Conservation (phyloP, 208 protist species). For the Leishmania tarentolae region DNA sequence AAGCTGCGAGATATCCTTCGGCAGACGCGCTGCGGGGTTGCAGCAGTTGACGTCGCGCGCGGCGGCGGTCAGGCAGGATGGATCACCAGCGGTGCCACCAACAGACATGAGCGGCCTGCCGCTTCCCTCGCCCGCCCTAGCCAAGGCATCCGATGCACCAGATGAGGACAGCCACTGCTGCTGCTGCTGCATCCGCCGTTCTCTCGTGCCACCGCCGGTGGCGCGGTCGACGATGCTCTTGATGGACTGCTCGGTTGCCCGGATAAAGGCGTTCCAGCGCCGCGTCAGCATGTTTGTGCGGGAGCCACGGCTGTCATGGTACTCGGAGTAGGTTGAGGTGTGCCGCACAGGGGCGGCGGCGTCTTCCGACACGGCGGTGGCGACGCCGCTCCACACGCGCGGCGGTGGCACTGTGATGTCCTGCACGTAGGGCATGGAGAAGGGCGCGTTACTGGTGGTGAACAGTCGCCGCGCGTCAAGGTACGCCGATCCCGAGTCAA, state of each 20-base stretch:
- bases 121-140: neutral
- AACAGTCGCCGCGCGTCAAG: slow-evolving; percentile 58
- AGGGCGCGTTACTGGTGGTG: slow-evolving; percentile 68
- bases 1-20: slow-evolving; percentile 41
- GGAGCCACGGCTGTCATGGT: slow-evolving; percentile 37
- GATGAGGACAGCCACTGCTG: slow-evolving; percentile 19
- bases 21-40: slow-evolving; percentile 38
- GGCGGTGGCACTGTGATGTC: slow-evolving; percentile 41
- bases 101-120: neutral
- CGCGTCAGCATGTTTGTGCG: slow-evolving; percentile 36
- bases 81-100: neutral
- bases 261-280: slow-evolving; percentile 41
- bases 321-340: slow-evolving; percentile 53
- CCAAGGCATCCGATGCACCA: neutral
- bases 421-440: slow-evolving; percentile 74
- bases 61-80: neutral
- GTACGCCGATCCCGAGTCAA: slow-evolving; percentile 21
- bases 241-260: slow-evolving; percentile 41
- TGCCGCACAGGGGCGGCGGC: slow-evolving; percentile 18
- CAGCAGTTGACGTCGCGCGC: slow-evolving; percentile 29
- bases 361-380: slow-evolving; percentile 31
- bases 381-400: slow-evolving; percentile 34
- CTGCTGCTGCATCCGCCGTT: slow-evolving; percentile 34
- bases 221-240: slow-evolving; percentile 36
- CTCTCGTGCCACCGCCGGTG: slow-evolving; percentile 19